phyloP scores from a whole-genome alignment of 257 asterid species.

The Verbena officinalis region DNA sequence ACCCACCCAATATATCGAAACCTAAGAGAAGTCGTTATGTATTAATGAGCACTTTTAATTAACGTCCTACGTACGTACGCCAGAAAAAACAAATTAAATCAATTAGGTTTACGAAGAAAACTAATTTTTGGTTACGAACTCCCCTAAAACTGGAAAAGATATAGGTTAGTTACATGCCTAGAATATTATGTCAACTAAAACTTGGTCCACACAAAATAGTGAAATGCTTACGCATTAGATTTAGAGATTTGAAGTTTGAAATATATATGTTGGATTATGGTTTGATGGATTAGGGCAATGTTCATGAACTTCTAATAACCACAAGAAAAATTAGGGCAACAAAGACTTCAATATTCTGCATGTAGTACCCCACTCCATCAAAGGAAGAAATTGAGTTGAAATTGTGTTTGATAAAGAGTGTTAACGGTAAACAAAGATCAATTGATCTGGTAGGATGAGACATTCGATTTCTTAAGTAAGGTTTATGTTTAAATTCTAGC shows the following conservation, averaged over 20 bases:
- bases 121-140: constrained; percentile 19
- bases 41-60: background rate
- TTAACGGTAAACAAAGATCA: too few species aligned
- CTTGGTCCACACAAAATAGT: constrained; percentile 27
- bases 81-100: background rate
- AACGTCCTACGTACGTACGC: too few species aligned
- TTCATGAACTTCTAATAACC: constrained; percentile 3
- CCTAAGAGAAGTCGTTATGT: background rate
- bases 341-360: background rate
- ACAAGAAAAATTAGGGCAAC: background rate
- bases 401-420: too few species aligned
- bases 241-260: background rate
- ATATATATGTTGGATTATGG: too few species aligned
- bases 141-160: constrained; percentile 18
- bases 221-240: background rate
- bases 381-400: too few species aligned
- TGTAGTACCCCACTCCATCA: too few species aligned
- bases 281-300: constrained; percentile 22
- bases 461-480: too few species aligned
- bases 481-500: too few species aligned
- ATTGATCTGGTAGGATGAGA: too few species aligned
- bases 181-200: background rate
- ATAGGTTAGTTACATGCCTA: constrained; percentile 11
- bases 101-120: constrained; percentile 8
- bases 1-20: background rate